Evolutionary conservation across 345 rosid genomes (phyloP).

Genomic region (Lepidium didymum): DNA sequence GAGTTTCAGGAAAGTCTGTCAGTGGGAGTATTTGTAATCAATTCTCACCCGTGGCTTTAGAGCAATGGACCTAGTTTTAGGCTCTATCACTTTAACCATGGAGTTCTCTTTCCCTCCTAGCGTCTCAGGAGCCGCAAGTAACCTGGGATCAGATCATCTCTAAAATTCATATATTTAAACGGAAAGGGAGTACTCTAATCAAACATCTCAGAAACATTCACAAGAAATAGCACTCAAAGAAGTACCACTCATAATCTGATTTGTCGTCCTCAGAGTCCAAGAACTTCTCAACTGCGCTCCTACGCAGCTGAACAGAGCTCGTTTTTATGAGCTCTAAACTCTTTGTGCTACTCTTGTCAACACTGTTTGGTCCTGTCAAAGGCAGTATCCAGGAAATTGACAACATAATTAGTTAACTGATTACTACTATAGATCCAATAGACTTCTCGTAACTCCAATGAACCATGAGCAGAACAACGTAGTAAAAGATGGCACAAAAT

Average conservation of each 20-base stretch:
- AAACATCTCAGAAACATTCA: neutral
- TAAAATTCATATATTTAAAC: no score
- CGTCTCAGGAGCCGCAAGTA: constrained; percentile 25
- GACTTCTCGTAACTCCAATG: neutral
- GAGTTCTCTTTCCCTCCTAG: constrained; percentile 7
- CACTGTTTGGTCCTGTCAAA: neutral
- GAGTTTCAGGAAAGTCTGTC: neutral
- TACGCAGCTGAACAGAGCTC: constrained; percentile 12
- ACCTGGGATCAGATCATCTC: constrained; percentile 12
- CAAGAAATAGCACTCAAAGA: neutral
- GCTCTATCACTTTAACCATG: constrained; percentile 8
- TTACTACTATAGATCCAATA: neutral
- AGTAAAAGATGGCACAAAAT: neutral
- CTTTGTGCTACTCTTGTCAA: neutral
- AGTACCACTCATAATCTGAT: constrained; percentile 28
- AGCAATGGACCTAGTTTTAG: constrained; percentile 24
- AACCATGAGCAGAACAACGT: neutral
- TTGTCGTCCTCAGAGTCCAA: constrained; percentile 27
- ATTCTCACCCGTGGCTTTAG: constrained; percentile 52
- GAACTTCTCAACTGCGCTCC: constrained; percentile 20
- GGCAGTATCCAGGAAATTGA: neutral
- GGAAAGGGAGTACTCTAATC: no score
- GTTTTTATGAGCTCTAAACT: neutral
- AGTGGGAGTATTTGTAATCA: neutral
- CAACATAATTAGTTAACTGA: neutral